Evolutionary conservation across 2,329 filamentous ascomycete species (phyloP).

Genomic region (Aotearoamyces nothofagi): DNA sequence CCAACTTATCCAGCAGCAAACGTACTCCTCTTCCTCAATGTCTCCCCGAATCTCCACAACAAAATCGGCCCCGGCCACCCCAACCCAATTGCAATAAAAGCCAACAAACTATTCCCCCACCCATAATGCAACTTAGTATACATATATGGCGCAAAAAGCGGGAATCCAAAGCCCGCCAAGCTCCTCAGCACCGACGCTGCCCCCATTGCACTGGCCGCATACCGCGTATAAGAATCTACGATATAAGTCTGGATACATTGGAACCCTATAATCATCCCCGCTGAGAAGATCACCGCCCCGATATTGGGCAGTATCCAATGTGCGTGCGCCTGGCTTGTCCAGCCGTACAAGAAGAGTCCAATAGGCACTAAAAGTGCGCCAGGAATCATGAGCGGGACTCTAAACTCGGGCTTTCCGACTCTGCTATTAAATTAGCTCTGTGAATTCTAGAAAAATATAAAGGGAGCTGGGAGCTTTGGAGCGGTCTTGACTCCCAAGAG

Average conservation of each 20-base stretch:
- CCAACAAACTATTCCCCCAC: constrained; percentile 30
- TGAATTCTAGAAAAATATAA: too few relatives aligned
- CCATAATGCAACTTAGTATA: constrained; percentile 30
- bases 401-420: constrained; percentile 37
- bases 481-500: too few relatives aligned
- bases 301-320: constrained; percentile 44
- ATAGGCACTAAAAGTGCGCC: constrained; percentile 39
- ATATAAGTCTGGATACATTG: constrained; percentile 30
- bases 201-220: constrained; percentile 25
- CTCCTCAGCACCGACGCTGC: constrained; percentile 13
- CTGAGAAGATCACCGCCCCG: constrained; percentile 33
- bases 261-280: constrained; percentile 24
- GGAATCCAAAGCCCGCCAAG: constrained; percentile 14
- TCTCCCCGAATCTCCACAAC: constrained; percentile 25
- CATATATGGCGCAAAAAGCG: constrained; percentile 10
- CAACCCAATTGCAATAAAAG: constrained; percentile 34
- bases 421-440: constrained; percentile 15
- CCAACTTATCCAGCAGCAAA: constrained; percentile 10
- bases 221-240: constrained; percentile 30
- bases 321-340: constrained; percentile 32
- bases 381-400: constrained; percentile 42
- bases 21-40: constrained; percentile 26
- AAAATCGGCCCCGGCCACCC: constrained; percentile 32
- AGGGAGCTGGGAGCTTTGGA: too few relatives aligned
- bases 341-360: constrained; percentile 41